Conservation (phyloP, 1,284 basidiomycete genomes). For the Cryptococcus sp. region DNA sequence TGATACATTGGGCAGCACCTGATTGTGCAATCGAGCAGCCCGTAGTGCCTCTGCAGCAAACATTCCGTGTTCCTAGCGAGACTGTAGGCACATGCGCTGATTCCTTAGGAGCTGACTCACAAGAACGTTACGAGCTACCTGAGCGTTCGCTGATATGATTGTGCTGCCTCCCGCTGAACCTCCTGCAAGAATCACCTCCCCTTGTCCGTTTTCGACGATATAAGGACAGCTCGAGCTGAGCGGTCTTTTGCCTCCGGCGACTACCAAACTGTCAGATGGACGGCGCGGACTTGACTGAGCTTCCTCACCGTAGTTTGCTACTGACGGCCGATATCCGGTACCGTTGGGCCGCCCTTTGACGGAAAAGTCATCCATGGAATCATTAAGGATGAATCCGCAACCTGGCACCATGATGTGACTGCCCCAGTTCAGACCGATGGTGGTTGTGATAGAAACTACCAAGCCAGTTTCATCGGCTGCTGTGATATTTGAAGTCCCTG, state of each 20-base stretch:
- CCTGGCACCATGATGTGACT: conserved; percentile 47
- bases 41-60: conserved; percentile 32
- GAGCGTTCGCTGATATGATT: conserved; percentile 45
- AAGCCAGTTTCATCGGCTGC: conserved; percentile 39
- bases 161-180: conserved; percentile 47
- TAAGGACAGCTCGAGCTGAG: conserved; percentile 47
- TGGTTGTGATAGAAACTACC: conserved; percentile 47
- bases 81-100: too few species aligned
- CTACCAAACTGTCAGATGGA: conserved; percentile 10
- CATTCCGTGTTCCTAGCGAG: conserved; percentile 27
- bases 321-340: conserved; percentile 43
- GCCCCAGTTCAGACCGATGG: conserved; percentile 46
- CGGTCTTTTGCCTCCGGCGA: conserved; percentile 40
- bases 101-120: conserved; percentile 2
- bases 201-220: conserved; percentile 33
- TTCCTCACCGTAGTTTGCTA: conserved; percentile 41
- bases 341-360: conserved; percentile 40
- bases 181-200: conserved; percentile 30
- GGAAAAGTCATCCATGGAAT: conserved; percentile 49
- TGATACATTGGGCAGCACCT: conserved; percentile 41
- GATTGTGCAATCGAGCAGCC: conserved; percentile 42
- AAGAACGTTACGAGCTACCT: conserved; percentile 40
- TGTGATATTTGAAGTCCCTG: conserved; percentile 48
- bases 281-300: neutral
- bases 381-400: conserved; percentile 48